These are phyloP conservation scores for Royoungia palumana DNA, from an alignment of 768 basidiomycete genomes.

Conservation along the genomic window DNA sequence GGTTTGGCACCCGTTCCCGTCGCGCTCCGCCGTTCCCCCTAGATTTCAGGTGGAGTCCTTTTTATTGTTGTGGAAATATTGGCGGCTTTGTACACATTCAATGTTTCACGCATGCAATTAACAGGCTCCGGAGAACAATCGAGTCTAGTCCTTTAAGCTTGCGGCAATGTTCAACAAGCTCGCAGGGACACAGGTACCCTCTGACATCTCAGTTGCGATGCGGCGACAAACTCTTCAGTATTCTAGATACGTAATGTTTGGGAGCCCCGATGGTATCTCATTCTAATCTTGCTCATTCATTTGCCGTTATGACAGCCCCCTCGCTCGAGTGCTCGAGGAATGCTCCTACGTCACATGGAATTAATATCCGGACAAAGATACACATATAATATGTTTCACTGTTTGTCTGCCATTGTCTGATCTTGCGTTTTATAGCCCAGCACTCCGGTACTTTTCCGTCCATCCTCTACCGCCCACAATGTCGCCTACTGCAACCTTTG, in stretches of 20 bases:
- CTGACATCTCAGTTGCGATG: not conserved
- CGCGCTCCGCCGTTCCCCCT: constrained; percentile 7
- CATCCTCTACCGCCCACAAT: constrained; percentile 12
- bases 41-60: not conserved
- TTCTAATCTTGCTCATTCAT: constrained; percentile 1
- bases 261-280: not conserved
- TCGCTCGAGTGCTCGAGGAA: constrained; percentile 1
- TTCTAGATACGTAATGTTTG: not conserved
- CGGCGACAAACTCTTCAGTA: not conserved
- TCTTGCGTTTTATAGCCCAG: constrained; percentile 15
- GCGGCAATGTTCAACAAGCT: not conserved
- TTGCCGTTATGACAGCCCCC: constrained; percentile 7
- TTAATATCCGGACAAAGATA: constrained; percentile 16
- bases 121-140: not conserved
- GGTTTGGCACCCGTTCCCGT: constrained; percentile 19
- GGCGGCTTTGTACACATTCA: not conserved
- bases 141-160: not conserved
- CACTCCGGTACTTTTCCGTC: not conserved
- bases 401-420: constrained; percentile 13
- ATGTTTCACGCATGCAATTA: constrained; percentile 1
- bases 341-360: constrained; percentile 1
- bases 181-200: not conserved
- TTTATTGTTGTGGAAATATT: constrained; percentile 3
- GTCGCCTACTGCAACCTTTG: constrained; percentile 25
- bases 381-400: constrained; percentile 29